Base-by-base conservation (phyloP, 2,329 filamentous ascomycete genomes). In the Beauveria australis region DNA sequence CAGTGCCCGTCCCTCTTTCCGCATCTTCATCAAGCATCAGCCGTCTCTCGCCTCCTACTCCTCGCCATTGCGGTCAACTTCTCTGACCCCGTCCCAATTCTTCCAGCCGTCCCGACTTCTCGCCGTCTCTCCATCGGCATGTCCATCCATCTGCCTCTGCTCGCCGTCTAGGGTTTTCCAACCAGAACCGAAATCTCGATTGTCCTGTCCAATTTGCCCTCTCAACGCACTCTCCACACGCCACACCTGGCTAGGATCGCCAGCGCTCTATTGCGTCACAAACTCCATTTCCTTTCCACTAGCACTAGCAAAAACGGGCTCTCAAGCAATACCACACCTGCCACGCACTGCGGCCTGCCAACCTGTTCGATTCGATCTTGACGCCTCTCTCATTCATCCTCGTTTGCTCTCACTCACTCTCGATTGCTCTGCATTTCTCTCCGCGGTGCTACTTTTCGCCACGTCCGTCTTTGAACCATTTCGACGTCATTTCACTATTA, bases 201-300 rank as follows among this genome's bases (percentile, higher is more conserved):
- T 37, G 40, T 37, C 41, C 22, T 41, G 51, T 22, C 43, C 41
- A 60, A 48, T 41, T 60, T 53, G 51, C 58, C 24, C 40, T 52
- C 58, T 53, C 49, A 19, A 48, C 49, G 51, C 51, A 40, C 49
- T 47, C 51, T 53, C 58, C 58, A 60, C 58, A 40, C 41, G 41
- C 58, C 51, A 53, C 48, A 48, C 58, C 40, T 48, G 58, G 49
- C 43, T 54, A 24, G 51, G 58, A 60, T 60, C 51, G 30, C 41
- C 58, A 60, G 58, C 43, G 58, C 58, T 60, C 58, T 48, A 60
- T 54, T 60, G 58, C 58, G 58, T 60, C 58, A 60, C 58, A 60
- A 53, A 33, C 51, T 48, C 58, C 58, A 60, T 53, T 46, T 26
- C 24, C 19, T 41, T 48, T 40, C 14, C 58, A 40, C 58, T 60